Evolutionary conservation across 2,329 filamentous ascomycete genomes (phyloP).

Genomic region (Xylaria sp.): DNA sequence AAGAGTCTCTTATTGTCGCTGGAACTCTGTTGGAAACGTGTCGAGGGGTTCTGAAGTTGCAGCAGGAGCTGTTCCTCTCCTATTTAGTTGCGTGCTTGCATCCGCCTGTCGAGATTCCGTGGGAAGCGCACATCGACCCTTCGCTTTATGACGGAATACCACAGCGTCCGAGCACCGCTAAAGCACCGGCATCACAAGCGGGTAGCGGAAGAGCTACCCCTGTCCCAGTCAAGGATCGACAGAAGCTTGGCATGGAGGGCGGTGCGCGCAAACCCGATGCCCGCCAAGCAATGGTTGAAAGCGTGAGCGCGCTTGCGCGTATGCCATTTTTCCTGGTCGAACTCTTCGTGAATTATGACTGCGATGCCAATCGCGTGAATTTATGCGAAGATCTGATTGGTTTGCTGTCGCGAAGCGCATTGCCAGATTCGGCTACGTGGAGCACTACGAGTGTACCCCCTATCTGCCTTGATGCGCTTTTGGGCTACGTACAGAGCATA

Average conservation of each 20-base stretch:
- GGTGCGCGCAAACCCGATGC: slow-evolving; percentile 90
- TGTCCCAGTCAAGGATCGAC: slow-evolving; percentile 84
- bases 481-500: slow-evolving; percentile 88
- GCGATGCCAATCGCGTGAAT: slow-evolving; percentile 84
- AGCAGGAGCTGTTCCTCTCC: slow-evolving; percentile 92
- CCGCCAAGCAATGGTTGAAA: slow-evolving; percentile 97
- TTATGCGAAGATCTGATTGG: slow-evolving; percentile 95
- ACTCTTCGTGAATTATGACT: slow-evolving; percentile 97
- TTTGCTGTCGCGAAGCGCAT: slow-evolving; percentile 83
- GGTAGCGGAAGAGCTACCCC: slow-evolving; percentile 82
- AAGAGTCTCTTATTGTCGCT: slow-evolving; percentile 86
- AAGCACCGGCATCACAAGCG: slow-evolving; percentile 65
- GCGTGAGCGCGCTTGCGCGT: slow-evolving; percentile 80
- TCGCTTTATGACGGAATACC: slow-evolving; percentile 89
- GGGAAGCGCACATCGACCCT: slow-evolving; percentile 84
- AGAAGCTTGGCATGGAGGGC: slow-evolving; percentile 87
- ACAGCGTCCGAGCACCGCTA: slow-evolving; percentile 80
- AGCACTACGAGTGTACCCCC: slow-evolving; percentile 98
- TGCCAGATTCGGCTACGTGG: slow-evolving; percentile 97
- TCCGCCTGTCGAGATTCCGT: slow-evolving; percentile 87
- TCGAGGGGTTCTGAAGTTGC: slow-evolving; percentile 82
- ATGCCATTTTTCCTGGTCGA: slow-evolving; percentile 95
- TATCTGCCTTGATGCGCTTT: slow-evolving; percentile 82
- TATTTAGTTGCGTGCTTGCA: slow-evolving; percentile 93
- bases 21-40: slow-evolving; percentile 89